Evolutionary conservation across 1,139 yeast species (phyloP).

Genomic region (Lodderomyces jiufengensis): DNA sequence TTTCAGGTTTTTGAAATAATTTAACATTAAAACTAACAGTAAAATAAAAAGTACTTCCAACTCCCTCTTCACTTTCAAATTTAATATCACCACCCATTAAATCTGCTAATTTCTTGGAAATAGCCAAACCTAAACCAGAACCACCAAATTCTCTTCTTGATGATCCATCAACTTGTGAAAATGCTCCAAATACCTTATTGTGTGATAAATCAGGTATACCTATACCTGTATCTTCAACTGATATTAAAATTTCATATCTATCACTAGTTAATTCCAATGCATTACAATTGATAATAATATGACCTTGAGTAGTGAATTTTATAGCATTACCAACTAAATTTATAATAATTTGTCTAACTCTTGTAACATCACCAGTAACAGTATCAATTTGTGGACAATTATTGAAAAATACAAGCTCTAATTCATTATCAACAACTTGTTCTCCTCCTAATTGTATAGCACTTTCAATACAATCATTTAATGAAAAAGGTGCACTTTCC

Average conservation of each 20-base stretch:
- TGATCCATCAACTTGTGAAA: slow-evolving; percentile 61
- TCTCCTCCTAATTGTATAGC: slow-evolving; percentile 52
- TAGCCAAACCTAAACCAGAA: slow-evolving; percentile 58
- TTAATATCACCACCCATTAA: slow-evolving; percentile 56
- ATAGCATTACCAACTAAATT: slow-evolving; percentile 58
- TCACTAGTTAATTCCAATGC: slow-evolving; percentile 28
- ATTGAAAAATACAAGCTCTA: slow-evolving; percentile 49
- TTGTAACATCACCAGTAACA: slow-evolving; percentile 49
- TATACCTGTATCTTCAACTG: slow-evolving; percentile 57
- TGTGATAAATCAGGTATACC: slow-evolving; percentile 52
- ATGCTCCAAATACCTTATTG: slow-evolving; percentile 53
- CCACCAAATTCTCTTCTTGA: slow-evolving; percentile 58
- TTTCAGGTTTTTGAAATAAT: slow-evolving; percentile 16
- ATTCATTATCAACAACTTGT: slow-evolving; percentile 43
- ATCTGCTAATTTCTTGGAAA: slow-evolving; percentile 54
- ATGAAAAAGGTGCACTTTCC: slow-evolving; percentile 46
- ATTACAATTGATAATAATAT: slow-evolving; percentile 38
- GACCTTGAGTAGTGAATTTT: slow-evolving; percentile 50
- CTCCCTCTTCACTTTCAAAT: slow-evolving; percentile 49
- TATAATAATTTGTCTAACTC: slow-evolving; percentile 52
- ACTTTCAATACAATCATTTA: slow-evolving; percentile 50
- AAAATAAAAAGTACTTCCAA: slow-evolving; percentile 52
- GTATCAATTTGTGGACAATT: slow-evolving; percentile 39
- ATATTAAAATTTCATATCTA: slow-evolving; percentile 40
- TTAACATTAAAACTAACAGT: slow-evolving; percentile 27